Evolutionary conservation across 495 filamentous ascomycete genomes (phyloP).

Genomic region (Talaromyces trachyspermus): DNA sequence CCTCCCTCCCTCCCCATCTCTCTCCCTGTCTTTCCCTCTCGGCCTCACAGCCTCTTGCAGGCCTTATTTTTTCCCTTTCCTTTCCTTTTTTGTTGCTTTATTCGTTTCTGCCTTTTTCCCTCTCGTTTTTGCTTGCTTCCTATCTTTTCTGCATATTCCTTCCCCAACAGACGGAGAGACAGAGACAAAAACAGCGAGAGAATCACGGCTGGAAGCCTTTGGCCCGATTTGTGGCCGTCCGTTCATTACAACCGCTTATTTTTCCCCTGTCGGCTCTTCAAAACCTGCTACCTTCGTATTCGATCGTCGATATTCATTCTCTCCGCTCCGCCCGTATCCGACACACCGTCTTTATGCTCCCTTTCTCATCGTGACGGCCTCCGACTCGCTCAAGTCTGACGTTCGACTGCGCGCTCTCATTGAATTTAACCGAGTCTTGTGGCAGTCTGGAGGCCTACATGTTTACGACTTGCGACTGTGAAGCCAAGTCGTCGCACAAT

Average conservation of each 20-base stretch:
- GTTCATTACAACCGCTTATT: conserved; percentile 28
- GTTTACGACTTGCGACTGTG: neutral
- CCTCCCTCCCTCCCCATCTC: conserved; percentile 34
- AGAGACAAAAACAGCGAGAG: neutral
- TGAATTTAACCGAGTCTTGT: conserved; percentile 1
- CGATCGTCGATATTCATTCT: neutral
- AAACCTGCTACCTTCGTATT: neutral
- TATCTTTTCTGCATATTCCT: conserved; percentile 10
- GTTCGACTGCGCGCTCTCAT: conserved; percentile 1
- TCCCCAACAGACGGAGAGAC: no score
- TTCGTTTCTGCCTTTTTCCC: conserved; percentile 39
- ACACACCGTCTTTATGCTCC: conserved; percentile 21
- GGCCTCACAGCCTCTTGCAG: neutral
- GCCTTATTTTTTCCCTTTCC: conserved; percentile 30
- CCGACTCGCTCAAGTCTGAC: conserved; percentile 15
- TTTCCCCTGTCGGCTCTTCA: conserved; percentile 4
- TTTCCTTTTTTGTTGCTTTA: conserved; percentile 16
- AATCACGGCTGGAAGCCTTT: conserved; percentile 7
- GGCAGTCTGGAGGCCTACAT: conserved; percentile 9
- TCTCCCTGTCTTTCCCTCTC: conserved; percentile 28
- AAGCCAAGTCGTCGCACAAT: neutral
- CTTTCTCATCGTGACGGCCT: conserved; percentile 30
- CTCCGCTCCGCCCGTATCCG: neutral
- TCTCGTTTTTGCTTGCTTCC: conserved; percentile 10
- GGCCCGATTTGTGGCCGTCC: conserved; percentile 43